A percentile compares a stretch with the other conserved stretches of the same genome.
phyloP scores from a whole-genome alignment of 2,329 filamentous ascomycete species.

The Xylariaceae sp. region DNA sequence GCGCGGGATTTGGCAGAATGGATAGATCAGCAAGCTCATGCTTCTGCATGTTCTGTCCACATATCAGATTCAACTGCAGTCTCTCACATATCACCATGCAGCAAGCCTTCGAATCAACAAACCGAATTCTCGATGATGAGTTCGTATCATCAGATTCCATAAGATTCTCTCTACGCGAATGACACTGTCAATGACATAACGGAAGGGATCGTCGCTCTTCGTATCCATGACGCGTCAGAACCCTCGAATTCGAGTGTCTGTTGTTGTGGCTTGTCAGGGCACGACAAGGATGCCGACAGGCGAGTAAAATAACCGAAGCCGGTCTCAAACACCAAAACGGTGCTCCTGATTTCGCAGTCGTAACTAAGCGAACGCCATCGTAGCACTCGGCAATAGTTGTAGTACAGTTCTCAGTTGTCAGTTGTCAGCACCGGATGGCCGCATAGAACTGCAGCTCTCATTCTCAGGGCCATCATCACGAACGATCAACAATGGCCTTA shows the following conservation, averaged over 20 bases:
- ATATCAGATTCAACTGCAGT: too few relatives aligned
- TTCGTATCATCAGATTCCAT: background rate
- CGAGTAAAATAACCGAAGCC: background rate
- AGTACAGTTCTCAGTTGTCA: background rate
- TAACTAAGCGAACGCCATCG: background rate
- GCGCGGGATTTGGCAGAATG: too few relatives aligned
- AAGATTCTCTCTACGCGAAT: constrained; percentile 17
- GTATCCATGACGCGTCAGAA: background rate
- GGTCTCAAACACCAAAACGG: background rate
- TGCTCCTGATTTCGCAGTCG: background rate
- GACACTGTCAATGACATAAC: background rate
- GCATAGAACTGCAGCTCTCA: too few relatives aligned
- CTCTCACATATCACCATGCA: too few relatives aligned
- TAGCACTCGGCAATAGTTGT: background rate
- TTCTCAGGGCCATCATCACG: background rate
- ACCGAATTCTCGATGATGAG: too few relatives aligned
- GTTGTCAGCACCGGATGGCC: too few relatives aligned
- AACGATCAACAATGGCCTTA: background rate
- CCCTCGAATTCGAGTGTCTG: background rate
- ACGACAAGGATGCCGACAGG: background rate
- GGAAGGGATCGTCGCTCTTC: background rate
- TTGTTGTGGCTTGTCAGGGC: background rate
- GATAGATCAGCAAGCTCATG: too few relatives aligned
- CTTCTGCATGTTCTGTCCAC: too few relatives aligned
- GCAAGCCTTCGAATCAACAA: too few relatives aligned